These are phyloP conservation scores for Colletotrichum siamense DNA, from an alignment of 2,329 filamentous ascomycete genomes.

Conservation along the genomic window DNA sequence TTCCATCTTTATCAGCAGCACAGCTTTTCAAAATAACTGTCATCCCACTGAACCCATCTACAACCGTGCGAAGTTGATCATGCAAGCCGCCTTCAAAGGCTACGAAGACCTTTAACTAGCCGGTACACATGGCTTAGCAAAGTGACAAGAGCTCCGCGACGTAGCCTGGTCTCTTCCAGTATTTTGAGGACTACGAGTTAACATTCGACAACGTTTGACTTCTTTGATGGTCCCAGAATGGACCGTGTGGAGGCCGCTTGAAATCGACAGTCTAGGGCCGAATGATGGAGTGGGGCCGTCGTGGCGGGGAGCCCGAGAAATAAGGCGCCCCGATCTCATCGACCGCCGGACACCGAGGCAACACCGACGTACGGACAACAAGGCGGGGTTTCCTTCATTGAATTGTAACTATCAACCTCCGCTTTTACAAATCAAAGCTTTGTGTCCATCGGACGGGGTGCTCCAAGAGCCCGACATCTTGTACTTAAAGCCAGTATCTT, in stretches of 20 bases:
- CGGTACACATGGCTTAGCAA: background rate
- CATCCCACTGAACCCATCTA: background rate
- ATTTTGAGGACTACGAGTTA: background rate
- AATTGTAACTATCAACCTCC: background rate
- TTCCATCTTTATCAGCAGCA: background rate
- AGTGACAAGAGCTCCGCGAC: background rate
- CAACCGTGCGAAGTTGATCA: background rate
- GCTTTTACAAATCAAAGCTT: background rate
- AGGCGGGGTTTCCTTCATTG: background rate
- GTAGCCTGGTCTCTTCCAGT: background rate
- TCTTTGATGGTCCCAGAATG: background rate
- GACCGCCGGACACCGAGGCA: background rate
- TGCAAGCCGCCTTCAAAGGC: background rate
- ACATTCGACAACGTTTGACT: background rate
- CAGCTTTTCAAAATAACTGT: background rate
- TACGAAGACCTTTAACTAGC: background rate
- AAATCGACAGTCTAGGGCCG: background rate
- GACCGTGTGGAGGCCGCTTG: background rate
- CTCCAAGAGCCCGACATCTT: background rate
- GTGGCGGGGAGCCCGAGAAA: background rate
- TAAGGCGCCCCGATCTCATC: background rate
- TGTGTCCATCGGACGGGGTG: background rate
- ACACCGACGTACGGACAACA: background rate
- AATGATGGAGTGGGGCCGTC: background rate
- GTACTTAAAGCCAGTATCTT: background rate